Evolutionary conservation across 768 basidiomycete species (phyloP), one percentile per base, ranked within the genome.

Genomic region (Clathrus columnatus): DNA sequence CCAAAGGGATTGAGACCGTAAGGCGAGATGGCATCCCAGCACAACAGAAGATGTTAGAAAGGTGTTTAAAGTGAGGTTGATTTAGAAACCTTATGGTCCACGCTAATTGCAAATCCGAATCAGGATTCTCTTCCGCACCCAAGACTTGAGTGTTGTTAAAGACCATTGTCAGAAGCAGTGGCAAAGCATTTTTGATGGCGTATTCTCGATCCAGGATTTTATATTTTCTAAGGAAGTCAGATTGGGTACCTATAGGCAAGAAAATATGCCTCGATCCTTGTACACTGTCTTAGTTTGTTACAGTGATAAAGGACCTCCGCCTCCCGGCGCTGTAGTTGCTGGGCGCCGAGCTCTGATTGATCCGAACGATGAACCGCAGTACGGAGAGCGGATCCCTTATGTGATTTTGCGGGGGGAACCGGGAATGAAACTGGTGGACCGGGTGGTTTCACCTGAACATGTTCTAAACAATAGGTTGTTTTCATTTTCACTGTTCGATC

Each of bases 1-100:
- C 93, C 5, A 98, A 99, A 66, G 96, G 96, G 0, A 97, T 99
- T 51, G 96, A 99, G 70, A 97, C 93, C 1, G 88, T 98, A 27
- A 79, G 96, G 5, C 75, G 96, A 57, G 96, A 99, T 63, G 92
- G 92, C 8, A 82, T 96, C 27, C 79, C 82, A 4, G 96, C 93
- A 0, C 90, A 92, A 65, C 80, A 83, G 63, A 97, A 96, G 71
- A 93, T 98, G 83, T 82, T 86, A 1, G 95, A 98, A 68, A 82
- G 76, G 5, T 87, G 85, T 62, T 67, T 97, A 51, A 96, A 93
- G 94, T 95, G 62, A 60, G 76, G 1, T 8, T 11, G 52, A 30
- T 23, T 21, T 14, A 49, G 46, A 23, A 17, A 16, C 24, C 47
- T 16, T 26, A 17, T 10, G 26, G n/a, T 16, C 21, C 32, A 26